Base-by-base conservation (phyloP, 371 early-diverging fungal species). In the Zychaea mexicana region DNA sequence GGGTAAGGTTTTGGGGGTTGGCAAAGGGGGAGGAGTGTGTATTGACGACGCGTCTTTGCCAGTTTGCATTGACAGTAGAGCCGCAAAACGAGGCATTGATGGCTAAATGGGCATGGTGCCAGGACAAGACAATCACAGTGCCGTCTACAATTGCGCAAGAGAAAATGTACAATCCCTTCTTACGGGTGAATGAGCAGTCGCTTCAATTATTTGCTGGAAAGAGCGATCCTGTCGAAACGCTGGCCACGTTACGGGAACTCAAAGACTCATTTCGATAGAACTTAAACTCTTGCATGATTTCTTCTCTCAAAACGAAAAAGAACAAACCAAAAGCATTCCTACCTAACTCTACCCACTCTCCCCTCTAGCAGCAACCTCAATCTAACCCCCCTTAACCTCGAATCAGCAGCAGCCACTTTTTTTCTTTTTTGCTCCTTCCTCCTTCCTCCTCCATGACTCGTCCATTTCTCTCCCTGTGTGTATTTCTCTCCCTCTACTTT, bases 91-190 rank as follows among this genome's bases (percentile, higher is more conserved):
- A 79, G 60, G 72, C 72, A 12, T 61, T 82, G 28, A 53, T 71
- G 56, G 70, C 77, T 1, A 92, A 92, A 70, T 83, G 88, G 59
- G 77, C 72, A 39, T 88, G 87, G 86, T 78, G 82, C 60, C 82
- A 85, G 52, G 61, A 68, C 19, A 74, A 71, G 45, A 22, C 65
- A 2, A 73, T 77, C 46, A 93, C 96, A 1, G 89, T 97, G 13
- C 96, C 97, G 8, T 89, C 91, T 31, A 93, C 94, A 0, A 92
- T 97, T 69, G 94, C 84, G 13, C 92, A 93, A 57, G 97, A 97
- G 66, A 78, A 88, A 56, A 69, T 83, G 53, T 89, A 86, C 71
- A 97, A 97, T 62, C 96, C 96, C 2, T 97, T 96, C 67, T 75
- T 97, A 78, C 85, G 98, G 28, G 91, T 94, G 53, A 76, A 80